phyloP scores from a whole-genome alignment of 805 yeast species.

The Saccharomycopsis microspora region DNA sequence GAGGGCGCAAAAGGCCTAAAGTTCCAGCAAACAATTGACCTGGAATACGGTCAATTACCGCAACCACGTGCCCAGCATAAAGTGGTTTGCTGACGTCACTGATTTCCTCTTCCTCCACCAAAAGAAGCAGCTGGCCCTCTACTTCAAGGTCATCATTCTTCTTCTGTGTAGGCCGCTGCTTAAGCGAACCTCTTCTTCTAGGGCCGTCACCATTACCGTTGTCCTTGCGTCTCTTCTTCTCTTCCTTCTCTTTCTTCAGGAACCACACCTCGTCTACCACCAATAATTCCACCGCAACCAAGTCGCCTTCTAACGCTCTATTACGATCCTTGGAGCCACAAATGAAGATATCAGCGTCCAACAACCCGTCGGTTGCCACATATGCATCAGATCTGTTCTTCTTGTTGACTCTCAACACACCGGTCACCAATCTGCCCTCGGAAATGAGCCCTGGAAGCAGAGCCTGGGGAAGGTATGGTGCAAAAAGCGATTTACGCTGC shows the following conservation, averaged over 20 bases:
- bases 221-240: slow-evolving; percentile 85
- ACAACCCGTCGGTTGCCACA: slow-evolving; percentile 90
- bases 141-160: slow-evolving; percentile 98
- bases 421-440: slow-evolving; percentile 88
- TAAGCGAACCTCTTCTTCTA: slow-evolving; percentile 73
- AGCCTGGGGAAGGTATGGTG: slow-evolving; percentile 92
- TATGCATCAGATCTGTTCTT: slow-evolving; percentile 96
- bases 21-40: slow-evolving; percentile 96
- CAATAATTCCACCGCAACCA: slow-evolving; percentile 89
- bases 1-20: slow-evolving; percentile 85
- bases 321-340: slow-evolving; percentile 98
- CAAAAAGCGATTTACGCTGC: slow-evolving; percentile 71
- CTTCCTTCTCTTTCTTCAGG: slow-evolving; percentile 92
- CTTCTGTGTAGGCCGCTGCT: slow-evolving; percentile 93
- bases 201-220: slow-evolving; percentile 27
- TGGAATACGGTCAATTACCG: slow-evolving; percentile 93
- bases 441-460: slow-evolving; percentile 79
- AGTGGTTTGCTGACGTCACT: slow-evolving; percentile 87
- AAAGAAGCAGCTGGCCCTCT: slow-evolving; percentile 86
- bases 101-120: slow-evolving; percentile 93
- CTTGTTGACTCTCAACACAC: slow-evolving; percentile 86
- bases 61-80: slow-evolving; percentile 97
- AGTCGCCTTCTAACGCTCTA: slow-evolving; percentile 92
- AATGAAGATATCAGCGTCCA: slow-evolving; percentile 94
- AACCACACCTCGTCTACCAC: slow-evolving; percentile 98